Evolutionary conservation across 148 eudicot genomes (phyloP), one percentile per base, ranked within the genome.

Genomic region (Amaranthus hypochondriacus): DNA sequence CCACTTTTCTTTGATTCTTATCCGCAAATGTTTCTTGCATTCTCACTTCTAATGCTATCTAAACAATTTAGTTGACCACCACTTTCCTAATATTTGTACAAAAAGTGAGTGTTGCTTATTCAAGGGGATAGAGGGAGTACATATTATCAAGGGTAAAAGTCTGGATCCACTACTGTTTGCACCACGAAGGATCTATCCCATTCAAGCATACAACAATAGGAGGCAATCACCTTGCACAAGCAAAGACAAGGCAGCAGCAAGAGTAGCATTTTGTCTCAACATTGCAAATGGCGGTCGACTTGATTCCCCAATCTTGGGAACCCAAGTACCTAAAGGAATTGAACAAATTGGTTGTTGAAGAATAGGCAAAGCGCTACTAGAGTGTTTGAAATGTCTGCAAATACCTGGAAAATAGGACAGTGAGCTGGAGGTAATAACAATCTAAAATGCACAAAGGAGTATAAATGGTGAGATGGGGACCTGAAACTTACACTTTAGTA

Each of bases 261-360:
- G 89, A 78, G 92, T 84, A 56, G 96, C 90, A 81, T 82, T 85
- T 43, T 85, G 88, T 83, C 87, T 90, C 82, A 93, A 73, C 89
- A 86, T 90, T 57, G 94, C 96, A 74, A 93, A 84, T 56, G 92
- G 90, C 48, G 57, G 83, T 71, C 82, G 81, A 79, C 76, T 89
- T 54, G 98, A 69, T 61, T 90, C 96, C 61, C 98, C 94, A 72
- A 89, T 88, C 81, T 88, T 89, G 3, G 98, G 96, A 81, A 90
- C 98, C 98, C 98, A 89, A 14, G 96, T 90, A 68, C 98, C 98
- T 81, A 93, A 57, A 83, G 89, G 93, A 83, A 93, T 85, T 56
- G 89, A 77, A 81, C 83, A 83, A 49, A 93, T 93, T 64, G 98
- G 96, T 72, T 84, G 89, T 74, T 90, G 92, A 83, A 93, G 96